A percentile compares a stretch with the other conserved stretches of the same genome.
These are phyloP conservation scores for Glycyrrhiza uralensis DNA, from an alignment of 306 rosid genomes.

Conservation along the genomic window DNA sequence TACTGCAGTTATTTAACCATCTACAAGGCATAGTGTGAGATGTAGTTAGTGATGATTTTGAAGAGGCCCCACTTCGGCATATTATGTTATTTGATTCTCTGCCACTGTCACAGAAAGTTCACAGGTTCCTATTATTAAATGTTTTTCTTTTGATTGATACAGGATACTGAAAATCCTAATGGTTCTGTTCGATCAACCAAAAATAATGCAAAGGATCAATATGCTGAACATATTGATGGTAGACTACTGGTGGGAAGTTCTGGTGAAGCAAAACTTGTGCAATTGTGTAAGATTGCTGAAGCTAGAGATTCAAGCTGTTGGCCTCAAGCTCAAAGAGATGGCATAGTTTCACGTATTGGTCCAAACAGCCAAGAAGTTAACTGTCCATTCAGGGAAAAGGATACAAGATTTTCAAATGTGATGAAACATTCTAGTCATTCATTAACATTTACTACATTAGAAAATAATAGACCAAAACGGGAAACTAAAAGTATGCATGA, in stretches of 20 bases:
- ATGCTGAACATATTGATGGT: slow-evolving; percentile 37
- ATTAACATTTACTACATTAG: slow-evolving; percentile 34
- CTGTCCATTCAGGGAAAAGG: slow-evolving; percentile 35
- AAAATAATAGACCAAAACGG: slow-evolving; percentile 41
- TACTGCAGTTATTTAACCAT: slow-evolving; percentile 11
- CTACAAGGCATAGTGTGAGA: not conserved
- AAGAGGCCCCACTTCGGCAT: not conserved
- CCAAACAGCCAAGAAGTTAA: slow-evolving; percentile 38
- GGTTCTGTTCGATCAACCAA: slow-evolving; percentile 35
- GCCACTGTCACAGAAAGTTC: not conserved
- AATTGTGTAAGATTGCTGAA: slow-evolving; percentile 59
- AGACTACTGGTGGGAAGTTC: slow-evolving; percentile 32
- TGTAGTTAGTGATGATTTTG: not conserved
- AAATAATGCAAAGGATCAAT: slow-evolving; percentile 37
- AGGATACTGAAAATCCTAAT: slow-evolving; percentile 41
- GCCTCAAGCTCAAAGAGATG: slow-evolving; percentile 49
- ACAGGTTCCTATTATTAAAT: not conserved
- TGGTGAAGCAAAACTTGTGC: slow-evolving; percentile 65
- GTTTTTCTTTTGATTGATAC: slow-evolving; percentile 45
- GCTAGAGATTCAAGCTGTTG: slow-evolving; percentile 49
- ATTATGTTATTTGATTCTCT: slow-evolving; percentile 1
- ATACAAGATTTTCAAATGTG: slow-evolving; percentile 48
- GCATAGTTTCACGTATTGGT: slow-evolving; percentile 37
- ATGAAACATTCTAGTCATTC: slow-evolving; percentile 42
- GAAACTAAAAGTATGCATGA: slow-evolving; percentile 46